Evolutionary conservation across 208 protist species (phyloP), one percentile per base, ranked within the genome.

Genomic region (Phytomonas serpens): DNA sequence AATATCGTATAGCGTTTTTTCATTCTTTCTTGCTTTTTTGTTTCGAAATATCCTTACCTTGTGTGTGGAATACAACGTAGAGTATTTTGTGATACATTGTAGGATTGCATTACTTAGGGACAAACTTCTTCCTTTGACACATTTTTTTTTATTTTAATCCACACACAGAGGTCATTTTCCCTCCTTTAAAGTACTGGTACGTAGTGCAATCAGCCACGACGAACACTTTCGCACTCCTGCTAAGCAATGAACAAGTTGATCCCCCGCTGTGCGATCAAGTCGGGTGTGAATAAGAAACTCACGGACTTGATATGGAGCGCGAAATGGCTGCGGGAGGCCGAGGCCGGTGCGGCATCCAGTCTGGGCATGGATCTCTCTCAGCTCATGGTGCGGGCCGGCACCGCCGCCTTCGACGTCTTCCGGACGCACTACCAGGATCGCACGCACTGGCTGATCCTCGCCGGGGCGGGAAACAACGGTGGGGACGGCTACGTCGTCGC

Each of bases 401-500:
- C 34, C 19, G 90, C 87, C 1, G 82, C 85, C 0, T 93, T 88
- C 70, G 65, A 78, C 30, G 80, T 88, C 27, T 81, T 77, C 61
- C 34, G 72, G 0, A n/a, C 16, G 29, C 71, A 78, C 14, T 92
- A 88, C 82, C 29, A 69, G 29, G 7, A 69, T 13, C 40, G 83
- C 64, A 47, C 36, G 42, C 81, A 90, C 62, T 95, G 86, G 83
- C 68, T 93, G 0, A 85, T 95, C 36, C 66, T 95, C 0, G 84
- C 89, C 40, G 90, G 90, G n/a, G 68, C 84, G 1, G 90, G 90
- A 40, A 95, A 95, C 77, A 95, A 95, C 71, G 90, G 90, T 19
- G 90, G 90, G 10, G 90, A 95, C 77, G 90, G 86, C 16, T 93
- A 88, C 80, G 86, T 89, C 34, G 82, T 95, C 34, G 90, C 90